These are phyloP conservation scores for Debaryomyces nepalensis DNA, from an alignment of 1,139 yeast genomes.

Conservation along the genomic window DNA sequence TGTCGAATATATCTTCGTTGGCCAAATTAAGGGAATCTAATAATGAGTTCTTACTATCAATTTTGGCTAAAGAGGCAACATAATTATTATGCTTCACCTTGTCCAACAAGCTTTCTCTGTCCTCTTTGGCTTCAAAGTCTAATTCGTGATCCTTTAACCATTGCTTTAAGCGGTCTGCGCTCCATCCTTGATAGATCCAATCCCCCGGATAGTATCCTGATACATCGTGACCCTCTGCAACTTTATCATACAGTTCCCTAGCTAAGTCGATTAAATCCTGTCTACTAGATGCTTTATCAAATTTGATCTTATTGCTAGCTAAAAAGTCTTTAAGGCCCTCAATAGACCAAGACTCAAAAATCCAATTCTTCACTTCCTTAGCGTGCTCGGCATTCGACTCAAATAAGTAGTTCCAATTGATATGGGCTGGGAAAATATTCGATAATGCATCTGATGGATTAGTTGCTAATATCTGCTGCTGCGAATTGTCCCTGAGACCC, in stretches of 20 bases:
- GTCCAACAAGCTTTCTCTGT: constrained; percentile 47
- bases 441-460: constrained; percentile 21
- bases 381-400: constrained; percentile 11
- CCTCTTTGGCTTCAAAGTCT: constrained; percentile 40
- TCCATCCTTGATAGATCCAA: constrained; percentile 55
- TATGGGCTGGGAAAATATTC: constrained; percentile 21
- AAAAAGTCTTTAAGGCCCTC: constrained; percentile 40
- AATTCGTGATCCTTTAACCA: constrained; percentile 54
- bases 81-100: constrained; percentile 47
- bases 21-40: constrained; percentile 43
- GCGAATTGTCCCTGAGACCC: constrained; percentile 16
- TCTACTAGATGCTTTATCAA: constrained; percentile 31
- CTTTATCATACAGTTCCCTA: constrained; percentile 40
- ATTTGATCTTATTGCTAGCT: constrained; percentile 35
- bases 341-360: constrained; percentile 55
- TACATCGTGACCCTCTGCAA: constrained; percentile 37
- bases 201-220: constrained; percentile 56
- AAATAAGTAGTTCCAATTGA: constrained; percentile 23
- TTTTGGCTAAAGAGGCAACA: constrained; percentile 37
- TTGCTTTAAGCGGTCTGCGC: constrained; percentile 42
- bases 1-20: constrained; percentile 40
- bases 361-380: constrained; percentile 34
- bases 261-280: constrained; percentile 41
- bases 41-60: constrained; percentile 42
- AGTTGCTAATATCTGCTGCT: constrained; percentile 25